Percentiles rank a stretch among this genome's conserved stretches.
phyloP scores from a whole-genome alignment of 1,139 yeast genomes.

The Sugiyamaella novakii region DNA sequence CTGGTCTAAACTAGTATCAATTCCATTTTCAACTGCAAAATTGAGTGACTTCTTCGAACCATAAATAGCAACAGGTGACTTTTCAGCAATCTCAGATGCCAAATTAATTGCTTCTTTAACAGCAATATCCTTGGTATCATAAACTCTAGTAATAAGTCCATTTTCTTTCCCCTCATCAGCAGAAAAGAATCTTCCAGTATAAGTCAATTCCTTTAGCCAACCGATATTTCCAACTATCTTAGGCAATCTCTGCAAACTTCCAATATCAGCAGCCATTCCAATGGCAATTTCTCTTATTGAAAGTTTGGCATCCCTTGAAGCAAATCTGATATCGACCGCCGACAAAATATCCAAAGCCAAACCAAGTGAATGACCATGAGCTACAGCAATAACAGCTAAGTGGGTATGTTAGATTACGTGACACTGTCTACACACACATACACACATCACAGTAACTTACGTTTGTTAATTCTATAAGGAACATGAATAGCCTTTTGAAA shows the following conservation, averaged over 20 bases:
- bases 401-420: background rate
- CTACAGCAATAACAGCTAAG: conserved; percentile 48
- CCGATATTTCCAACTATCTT: conserved; percentile 57
- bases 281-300: conserved; percentile 71
- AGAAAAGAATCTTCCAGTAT: conserved; percentile 61
- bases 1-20: conserved; percentile 53
- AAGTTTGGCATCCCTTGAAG: conserved; percentile 55
- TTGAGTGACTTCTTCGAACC: conserved; percentile 67
- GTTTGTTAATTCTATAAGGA: conserved; percentile 40
- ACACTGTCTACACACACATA: too few relatives aligned
- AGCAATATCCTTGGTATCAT: conserved; percentile 54
- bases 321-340: conserved; percentile 60
- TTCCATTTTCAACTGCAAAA: conserved; percentile 51
- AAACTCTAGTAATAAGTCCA: conserved; percentile 58
- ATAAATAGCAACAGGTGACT: conserved; percentile 61
- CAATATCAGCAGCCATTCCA: conserved; percentile 81
- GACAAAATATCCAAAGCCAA: conserved; percentile 69
- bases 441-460: too few relatives aligned
- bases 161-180: conserved; percentile 57
- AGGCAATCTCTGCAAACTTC: conserved; percentile 72
- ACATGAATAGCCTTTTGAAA: conserved; percentile 58
- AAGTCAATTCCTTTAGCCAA: conserved; percentile 60
- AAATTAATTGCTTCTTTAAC: conserved; percentile 52
- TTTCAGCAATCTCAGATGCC: conserved; percentile 53
- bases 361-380: conserved; percentile 57